Conservation (phyloP, 1,284 basidiomycete genomes). For the Ustilago cynodontis region DNA sequence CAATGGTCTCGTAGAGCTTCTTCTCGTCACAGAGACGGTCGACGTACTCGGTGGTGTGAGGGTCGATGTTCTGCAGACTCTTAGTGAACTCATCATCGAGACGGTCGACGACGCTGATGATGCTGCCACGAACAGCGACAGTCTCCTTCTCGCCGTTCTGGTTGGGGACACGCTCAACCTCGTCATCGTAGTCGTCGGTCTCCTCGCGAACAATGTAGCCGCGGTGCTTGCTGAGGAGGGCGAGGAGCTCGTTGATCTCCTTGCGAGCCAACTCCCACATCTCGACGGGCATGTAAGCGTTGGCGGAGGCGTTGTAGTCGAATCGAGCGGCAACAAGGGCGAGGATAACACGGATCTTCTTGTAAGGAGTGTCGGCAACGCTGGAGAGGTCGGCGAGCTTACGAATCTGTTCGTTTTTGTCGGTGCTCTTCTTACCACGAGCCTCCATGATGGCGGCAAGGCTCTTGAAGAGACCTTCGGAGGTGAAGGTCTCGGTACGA, state of each 20-base stretch:
- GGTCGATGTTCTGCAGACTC: conserved; percentile 97
- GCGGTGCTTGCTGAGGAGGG: conserved; percentile 79
- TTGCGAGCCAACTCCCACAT: conserved; percentile 88
- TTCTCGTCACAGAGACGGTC: conserved; percentile 89
- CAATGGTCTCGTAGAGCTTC: conserved; percentile 91
- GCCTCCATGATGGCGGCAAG: conserved; percentile 92
- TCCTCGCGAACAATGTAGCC: conserved; percentile 84
- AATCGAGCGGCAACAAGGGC: conserved; percentile 94
- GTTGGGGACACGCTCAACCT: conserved; percentile 83
- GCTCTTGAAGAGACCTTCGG: conserved; percentile 93
- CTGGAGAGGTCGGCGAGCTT: conserved; percentile 89
- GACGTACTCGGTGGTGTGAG: conserved; percentile 97
- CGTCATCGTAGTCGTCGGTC: conserved; percentile 92
- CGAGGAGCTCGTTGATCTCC: conserved; percentile 88
- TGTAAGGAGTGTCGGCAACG: conserved; percentile 84
- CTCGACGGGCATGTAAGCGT: conserved; percentile 90
- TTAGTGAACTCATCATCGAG: conserved; percentile 99
- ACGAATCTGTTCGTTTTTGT: conserved; percentile 92
- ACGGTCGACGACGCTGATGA: conserved; percentile 83
- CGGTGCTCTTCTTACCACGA: conserved; percentile 96
- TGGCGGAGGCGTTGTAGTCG: conserved; percentile 92
- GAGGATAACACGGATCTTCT: conserved; percentile 92
- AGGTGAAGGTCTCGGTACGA: conserved; percentile 83
- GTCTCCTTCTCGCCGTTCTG: conserved; percentile 68
- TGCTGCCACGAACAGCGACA: conserved; percentile 66